Conservation (phyloP, 495 filamentous ascomycete genomes). For the Clohesyomyces aquaticus region DNA sequence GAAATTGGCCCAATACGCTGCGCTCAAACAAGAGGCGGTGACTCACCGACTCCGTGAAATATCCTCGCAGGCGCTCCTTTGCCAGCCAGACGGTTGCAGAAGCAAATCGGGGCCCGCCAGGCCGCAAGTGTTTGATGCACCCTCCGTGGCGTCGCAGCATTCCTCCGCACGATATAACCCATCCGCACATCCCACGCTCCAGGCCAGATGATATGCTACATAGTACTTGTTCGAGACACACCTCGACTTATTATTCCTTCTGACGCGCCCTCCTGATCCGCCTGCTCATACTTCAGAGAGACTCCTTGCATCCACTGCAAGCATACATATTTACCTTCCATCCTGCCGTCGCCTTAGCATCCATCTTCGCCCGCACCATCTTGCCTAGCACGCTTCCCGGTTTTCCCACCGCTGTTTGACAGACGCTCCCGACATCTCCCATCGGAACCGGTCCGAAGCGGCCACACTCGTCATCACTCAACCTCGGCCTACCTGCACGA, state of each 20-base stretch:
- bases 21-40: conserved; percentile 24
- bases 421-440: neutral
- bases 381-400: conserved; percentile 3
- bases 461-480: conserved; percentile 16
- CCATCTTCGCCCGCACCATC: neutral
- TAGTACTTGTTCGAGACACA: conserved; percentile 34
- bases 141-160: conserved; percentile 21
- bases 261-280: conserved; percentile 32
- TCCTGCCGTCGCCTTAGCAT: neutral
- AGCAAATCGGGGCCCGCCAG: conserved; percentile 26
- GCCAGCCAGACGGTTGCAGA: too few species aligned
- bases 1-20: conserved; percentile 8
- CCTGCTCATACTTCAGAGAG: too few species aligned
- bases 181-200: conserved; percentile 26
- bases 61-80: conserved; percentile 22
- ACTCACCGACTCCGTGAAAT: conserved; percentile 33
- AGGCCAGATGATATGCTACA: conserved; percentile 33
- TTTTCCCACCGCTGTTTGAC: conserved; percentile 2
- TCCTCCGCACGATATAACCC: conserved; percentile 19
- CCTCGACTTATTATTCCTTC: conserved; percentile 21
- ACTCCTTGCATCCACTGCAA: neutral
- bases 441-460: conserved; percentile 10
- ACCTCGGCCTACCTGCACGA: conserved; percentile 10
- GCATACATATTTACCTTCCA: conserved; percentile 15
- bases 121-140: conserved; percentile 32